Conservation (phyloP, 2,329 filamentous ascomycete genomes). For the Pseudogymnoascus sp. region DNA sequence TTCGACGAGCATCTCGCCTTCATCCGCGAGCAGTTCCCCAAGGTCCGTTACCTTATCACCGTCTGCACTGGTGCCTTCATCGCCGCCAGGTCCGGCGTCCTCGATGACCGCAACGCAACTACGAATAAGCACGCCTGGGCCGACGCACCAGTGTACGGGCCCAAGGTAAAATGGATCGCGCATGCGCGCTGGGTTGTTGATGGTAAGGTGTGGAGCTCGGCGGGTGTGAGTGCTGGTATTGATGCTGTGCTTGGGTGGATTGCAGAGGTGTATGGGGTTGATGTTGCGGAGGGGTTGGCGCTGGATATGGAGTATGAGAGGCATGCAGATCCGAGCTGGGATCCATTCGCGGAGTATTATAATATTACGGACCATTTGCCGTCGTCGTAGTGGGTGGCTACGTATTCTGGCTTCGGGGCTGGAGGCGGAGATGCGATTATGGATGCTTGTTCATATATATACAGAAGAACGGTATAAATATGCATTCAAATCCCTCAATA, state of each 20-base stretch:
- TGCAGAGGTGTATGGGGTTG: background rate
- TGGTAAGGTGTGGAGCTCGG: conserved; percentile 48
- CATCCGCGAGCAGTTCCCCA: conserved; percentile 29
- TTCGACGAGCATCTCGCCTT: conserved; percentile 37
- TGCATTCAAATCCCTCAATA: background rate
- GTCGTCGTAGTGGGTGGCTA: background rate
- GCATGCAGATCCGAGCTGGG: conserved; percentile 40
- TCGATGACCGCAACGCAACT: conserved; percentile 45
- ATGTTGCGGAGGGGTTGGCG: background rate
- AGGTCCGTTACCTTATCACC: conserved; percentile 25
- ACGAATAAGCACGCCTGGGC: conserved; percentile 41
- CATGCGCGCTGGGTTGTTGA: conserved; percentile 46
- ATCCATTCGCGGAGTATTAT: conserved; percentile 46
- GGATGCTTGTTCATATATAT: background rate
- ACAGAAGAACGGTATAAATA: too few species aligned
- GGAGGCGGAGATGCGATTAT: background rate
- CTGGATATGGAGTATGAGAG: conserved; percentile 7
- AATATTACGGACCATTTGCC: background rate
- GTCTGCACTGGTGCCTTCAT: conserved; percentile 45
- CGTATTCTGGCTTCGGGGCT: background rate
- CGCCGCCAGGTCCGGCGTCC: conserved; percentile 41
- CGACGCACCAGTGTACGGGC: conserved; percentile 31
- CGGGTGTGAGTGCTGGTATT: conserved; percentile 45
- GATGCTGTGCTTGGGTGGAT: background rate
- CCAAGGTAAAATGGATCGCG: conserved; percentile 40